Evolutionary conservation across 108 stramenopile genomes (phyloP), one percentile per base, ranked within the genome.

Genomic region (Nitzschia sp.): DNA sequence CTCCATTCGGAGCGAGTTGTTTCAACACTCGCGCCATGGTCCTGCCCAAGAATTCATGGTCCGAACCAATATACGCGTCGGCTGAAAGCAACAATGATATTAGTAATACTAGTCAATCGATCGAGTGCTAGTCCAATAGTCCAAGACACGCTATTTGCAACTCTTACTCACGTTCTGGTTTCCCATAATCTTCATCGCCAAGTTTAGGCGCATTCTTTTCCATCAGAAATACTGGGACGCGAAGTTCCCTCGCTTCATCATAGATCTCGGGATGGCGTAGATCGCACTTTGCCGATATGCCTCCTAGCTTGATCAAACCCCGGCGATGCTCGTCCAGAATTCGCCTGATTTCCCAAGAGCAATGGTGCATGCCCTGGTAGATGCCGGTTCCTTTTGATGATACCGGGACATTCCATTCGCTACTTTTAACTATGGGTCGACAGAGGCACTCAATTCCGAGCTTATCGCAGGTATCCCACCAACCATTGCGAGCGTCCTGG

Each of bases 1-100:
- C 81, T 23, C 81, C 81, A 29, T 57, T 54, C 1, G 77, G 77
- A n/a, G 41, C 23, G 11, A 82, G 28, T 26, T 78, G 65, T n/a
- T 36, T 45, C 23, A 82, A 32, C 22, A 82, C 31, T 28, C 78
- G 69, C 0, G 69, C 75, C 23, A 75, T 46, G 2, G 77, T 60
- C 29, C 28, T 21, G 25, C 81, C 81, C 33, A 82, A 46, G n/a
- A 44, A 52, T 11, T 26, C 36, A 5, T 79, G 71, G 50, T 78
- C 69, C 28, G 77, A 78, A 11, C 77, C 81, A 16, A 79, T 53
- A 35, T 82, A 76, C 6, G 75, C 38, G 38, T 41, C 38, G 6
- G 38, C n/a, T n/a, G n/a, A n/a, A n/a, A n/a, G n/a, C n/a, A n/a
- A n/a, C n/a, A n/a, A n/a, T n/a, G n/a, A n/a, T n/a, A n/a, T n/a